Evolutionary conservation across 768 basidiomycete genomes (phyloP).

Genomic region (Mycena vitilis): DNA sequence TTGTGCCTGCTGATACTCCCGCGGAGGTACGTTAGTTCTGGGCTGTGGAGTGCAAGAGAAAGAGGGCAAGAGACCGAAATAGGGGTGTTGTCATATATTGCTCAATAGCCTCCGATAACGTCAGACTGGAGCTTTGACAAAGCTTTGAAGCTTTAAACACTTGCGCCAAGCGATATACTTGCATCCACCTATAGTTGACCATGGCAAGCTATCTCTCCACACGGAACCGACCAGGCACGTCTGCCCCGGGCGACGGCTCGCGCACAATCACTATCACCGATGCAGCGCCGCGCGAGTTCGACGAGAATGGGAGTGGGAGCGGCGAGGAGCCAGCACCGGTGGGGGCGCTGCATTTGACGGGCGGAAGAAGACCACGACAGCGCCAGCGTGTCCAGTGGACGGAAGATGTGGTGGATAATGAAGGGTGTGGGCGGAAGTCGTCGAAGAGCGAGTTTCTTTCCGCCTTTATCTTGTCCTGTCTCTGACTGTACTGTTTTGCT

Average conservation of each 20-base stretch:
- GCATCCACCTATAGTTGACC: too few relatives aligned
- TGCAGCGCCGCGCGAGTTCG: conserved; percentile 46
- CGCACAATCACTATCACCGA: conserved; percentile 63
- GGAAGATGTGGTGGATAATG: conserved; percentile 91
- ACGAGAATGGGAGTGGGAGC: conserved; percentile 30
- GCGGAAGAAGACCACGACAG: conserved; percentile 52
- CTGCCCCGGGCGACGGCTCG: conserved; percentile 63
- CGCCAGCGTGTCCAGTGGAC: conserved; percentile 81
- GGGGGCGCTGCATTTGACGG: conserved; percentile 72
- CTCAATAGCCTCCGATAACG: not conserved
- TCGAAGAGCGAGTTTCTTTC: conserved; percentile 81
- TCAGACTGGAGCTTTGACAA: too few relatives aligned
- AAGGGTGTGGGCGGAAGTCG: conserved; percentile 88
- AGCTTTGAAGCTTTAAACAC: too few relatives aligned
- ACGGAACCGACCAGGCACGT: conserved; percentile 48
- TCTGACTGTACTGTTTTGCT: not conserved
- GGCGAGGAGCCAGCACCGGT: conserved; percentile 36
- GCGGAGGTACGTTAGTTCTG: too few relatives aligned
- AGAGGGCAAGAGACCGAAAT: not conserved
- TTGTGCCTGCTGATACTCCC: too few relatives aligned
- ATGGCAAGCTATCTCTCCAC: conserved; percentile 33
- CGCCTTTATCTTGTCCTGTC: not conserved
- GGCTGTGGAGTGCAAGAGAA: too few relatives aligned
- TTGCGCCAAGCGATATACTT: too few relatives aligned
- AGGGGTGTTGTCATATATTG: not conserved